Percentiles rank a stretch among this genome's conserved stretches.
phyloP scores from a whole-genome alignment of 2,329 filamentous ascomycete species.

The Colletotrichum sp. region DNA sequence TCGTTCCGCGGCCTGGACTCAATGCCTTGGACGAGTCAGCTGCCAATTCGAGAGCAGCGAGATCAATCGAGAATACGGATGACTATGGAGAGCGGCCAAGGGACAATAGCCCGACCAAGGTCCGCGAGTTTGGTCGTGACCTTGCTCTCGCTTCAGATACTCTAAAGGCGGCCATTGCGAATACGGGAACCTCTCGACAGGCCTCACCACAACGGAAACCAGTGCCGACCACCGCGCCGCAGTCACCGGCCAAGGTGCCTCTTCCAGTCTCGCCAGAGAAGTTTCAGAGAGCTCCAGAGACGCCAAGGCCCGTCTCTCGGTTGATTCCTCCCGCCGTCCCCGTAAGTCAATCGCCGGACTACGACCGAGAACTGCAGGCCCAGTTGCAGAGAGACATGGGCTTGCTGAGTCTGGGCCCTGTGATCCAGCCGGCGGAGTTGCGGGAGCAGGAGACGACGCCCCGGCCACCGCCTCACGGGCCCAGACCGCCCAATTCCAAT shows the following conservation, averaged over 20 bases:
- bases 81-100: slow-evolving; percentile 59
- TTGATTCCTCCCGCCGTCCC: slow-evolving; percentile 50
- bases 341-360: slow-evolving; percentile 59
- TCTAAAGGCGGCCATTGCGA: slow-evolving; percentile 55
- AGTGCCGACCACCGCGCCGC: slow-evolving; percentile 39
- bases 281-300: slow-evolving; percentile 40
- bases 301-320: slow-evolving; percentile 50
- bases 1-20: slow-evolving; percentile 61
- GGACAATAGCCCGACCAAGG: slow-evolving; percentile 58
- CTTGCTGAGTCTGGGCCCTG: slow-evolving; percentile 55
- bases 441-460: slow-evolving; percentile 16
- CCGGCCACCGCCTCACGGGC: slow-evolving; percentile 27
- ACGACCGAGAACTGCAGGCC: slow-evolving; percentile 65
- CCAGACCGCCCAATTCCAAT: slow-evolving; percentile 39
- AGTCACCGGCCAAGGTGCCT: slow-evolving; percentile 65
- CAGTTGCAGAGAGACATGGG: slow-evolving; percentile 69
- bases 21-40: slow-evolving; percentile 81
- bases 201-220: slow-evolving; percentile 66
- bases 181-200: slow-evolving; percentile 57
- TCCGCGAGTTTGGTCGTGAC: slow-evolving; percentile 48
- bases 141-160: slow-evolving; percentile 51
- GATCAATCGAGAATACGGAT: slow-evolving; percentile 51
- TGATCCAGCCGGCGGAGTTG: slow-evolving; percentile 30
- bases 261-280: slow-evolving; percentile 66
- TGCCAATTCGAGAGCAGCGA: slow-evolving; percentile 74